Evolutionary conservation across 495 filamentous ascomycete genomes (phyloP).

Genomic region (Pseudotulostoma volvatum): DNA sequence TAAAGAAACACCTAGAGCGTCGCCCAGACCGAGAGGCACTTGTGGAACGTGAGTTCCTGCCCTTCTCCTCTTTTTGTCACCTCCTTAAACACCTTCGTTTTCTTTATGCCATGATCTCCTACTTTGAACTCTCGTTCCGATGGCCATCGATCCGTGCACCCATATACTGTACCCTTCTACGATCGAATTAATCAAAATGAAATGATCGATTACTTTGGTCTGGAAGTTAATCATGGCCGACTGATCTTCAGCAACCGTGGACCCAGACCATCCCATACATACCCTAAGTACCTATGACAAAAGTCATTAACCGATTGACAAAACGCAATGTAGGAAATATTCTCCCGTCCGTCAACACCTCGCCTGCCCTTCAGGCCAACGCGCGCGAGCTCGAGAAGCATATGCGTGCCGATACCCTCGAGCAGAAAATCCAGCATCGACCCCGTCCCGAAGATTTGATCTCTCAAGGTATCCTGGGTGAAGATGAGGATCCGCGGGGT

Average conservation of each 20-base stretch:
- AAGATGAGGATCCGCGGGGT: conserved; percentile 34
- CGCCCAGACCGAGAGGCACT: conserved; percentile 48
- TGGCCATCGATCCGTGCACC: too few species aligned
- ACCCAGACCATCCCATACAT: too few species aligned
- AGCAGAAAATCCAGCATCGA: conserved; percentile 63
- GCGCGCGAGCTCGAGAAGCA: conserved; percentile 68
- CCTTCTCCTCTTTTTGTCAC: conserved; percentile 3
- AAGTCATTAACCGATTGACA: too few species aligned
- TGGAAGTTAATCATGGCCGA: too few species aligned
- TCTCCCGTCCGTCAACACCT: conserved; percentile 48
- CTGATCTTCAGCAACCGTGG: too few species aligned
- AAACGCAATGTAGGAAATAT: conserved; percentile 47
- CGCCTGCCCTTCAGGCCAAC: conserved; percentile 57
- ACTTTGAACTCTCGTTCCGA: too few species aligned
- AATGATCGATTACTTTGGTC: too few species aligned
- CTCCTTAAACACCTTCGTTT: neutral
- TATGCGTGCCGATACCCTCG: conserved; percentile 70
- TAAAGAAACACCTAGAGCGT: conserved; percentile 51
- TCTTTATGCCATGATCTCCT: too few species aligned
- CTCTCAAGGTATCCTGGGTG: conserved; percentile 57
- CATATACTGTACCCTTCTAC: too few species aligned
- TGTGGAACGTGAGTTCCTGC: conserved; percentile 47
- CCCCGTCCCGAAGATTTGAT: conserved; percentile 61
- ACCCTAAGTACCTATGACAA: too few species aligned
- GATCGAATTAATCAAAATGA: too few species aligned